Evolutionary conservation across 2,329 filamentous ascomycete genomes (phyloP), one percentile per base, ranked within the genome.

Genomic region (Parascedosporium putredinis): DNA sequence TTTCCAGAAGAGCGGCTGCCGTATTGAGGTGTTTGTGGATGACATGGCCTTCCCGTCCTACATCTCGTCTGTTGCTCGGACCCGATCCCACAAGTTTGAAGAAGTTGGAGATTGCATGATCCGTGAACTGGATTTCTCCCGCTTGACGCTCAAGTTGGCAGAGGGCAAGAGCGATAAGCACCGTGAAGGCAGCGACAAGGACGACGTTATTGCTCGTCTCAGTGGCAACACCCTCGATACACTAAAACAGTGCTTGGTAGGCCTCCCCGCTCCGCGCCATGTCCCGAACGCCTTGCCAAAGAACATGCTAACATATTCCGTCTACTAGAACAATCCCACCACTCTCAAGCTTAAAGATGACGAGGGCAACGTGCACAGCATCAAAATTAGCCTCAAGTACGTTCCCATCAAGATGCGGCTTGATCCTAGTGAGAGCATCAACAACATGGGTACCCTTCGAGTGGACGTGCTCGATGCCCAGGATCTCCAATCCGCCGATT

Each of bases 31-130:
- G 6, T 73, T 91, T 55, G 93, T 97, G 64, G 93, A 98, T 64
- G 93, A 98, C 63, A 89, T 93, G 78, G 79, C 88, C 27, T 97
- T 93, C 69, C 85, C 93, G 0, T 86, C 89, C 1, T 97, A 95
- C 63, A 75, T 79, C 2, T 94, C 89, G 9, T 81, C 86, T 1
- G 88, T 82, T 55, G 84, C 89, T 27, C 83, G 79, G 60, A 77
- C 74, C 36, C 84, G 75, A 57, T 70, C 75, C 9, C 78, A 83
- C 61, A 86, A 79, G 48, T 88, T 97, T 65, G 87, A 93, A 57
- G 93, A 98, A 67, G 89, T 90, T 60, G 90, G 91, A 45, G 93
- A 98, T 66, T 93, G 89, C 49, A 89, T 98, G 67, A 86, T 98
- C 53, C 88, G 93, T 54, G 93, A 98, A 65, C 76, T 98, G n/a